These are phyloP conservation scores for Gentiana dahurica DNA, from an alignment of 257 asterid species.

Conservation along the genomic window DNA sequence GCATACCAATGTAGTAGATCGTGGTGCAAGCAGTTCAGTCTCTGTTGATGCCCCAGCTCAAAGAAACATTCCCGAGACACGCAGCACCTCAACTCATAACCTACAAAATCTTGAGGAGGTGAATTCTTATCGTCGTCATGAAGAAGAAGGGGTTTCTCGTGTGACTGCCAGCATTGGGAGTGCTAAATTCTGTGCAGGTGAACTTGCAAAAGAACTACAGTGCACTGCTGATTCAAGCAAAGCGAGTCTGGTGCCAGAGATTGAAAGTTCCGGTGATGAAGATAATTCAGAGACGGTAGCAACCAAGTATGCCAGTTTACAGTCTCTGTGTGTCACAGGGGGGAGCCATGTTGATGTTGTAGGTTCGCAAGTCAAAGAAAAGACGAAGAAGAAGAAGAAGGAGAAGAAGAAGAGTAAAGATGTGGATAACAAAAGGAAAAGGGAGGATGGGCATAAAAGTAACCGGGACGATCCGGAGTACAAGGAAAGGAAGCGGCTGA, in stretches of 20 bases:
- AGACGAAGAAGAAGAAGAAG: conserved; percentile 19
- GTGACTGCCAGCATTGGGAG: conserved; percentile 93
- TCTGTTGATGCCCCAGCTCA: conserved; percentile 71
- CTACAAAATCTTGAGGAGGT: conserved; percentile 63
- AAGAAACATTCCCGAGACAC: conserved; percentile 35
- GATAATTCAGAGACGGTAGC: conserved; percentile 23
- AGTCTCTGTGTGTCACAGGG: conserved; percentile 17
- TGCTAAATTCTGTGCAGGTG: conserved; percentile 55
- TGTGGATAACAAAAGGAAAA: conserved; percentile 22
- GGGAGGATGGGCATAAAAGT: conserved; percentile 33
- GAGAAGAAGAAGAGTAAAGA: conserved; percentile 13
- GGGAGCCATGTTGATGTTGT: conserved; percentile 12
- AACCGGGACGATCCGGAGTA: conserved; percentile 39
- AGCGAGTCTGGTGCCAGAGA: conserved; percentile 28
- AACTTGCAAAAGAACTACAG: conserved; percentile 65
- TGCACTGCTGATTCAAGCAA: conserved; percentile 96
- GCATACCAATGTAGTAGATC: conserved; percentile 40
- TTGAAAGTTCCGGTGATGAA: conserved; percentile 17
- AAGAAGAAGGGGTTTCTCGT: conserved; percentile 67
- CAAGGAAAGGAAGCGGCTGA: conserved; percentile 47
- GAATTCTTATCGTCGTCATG: conserved; percentile 45
- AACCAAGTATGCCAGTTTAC: conserved; percentile 29
- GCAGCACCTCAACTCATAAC: conserved; percentile 56
- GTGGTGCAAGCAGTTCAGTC: conserved; percentile 78
- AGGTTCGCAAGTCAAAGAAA: conserved; percentile 12